Conservation (phyloP, 1,284 basidiomycete genomes). For the Microstroma glucosiphilum region DNA sequence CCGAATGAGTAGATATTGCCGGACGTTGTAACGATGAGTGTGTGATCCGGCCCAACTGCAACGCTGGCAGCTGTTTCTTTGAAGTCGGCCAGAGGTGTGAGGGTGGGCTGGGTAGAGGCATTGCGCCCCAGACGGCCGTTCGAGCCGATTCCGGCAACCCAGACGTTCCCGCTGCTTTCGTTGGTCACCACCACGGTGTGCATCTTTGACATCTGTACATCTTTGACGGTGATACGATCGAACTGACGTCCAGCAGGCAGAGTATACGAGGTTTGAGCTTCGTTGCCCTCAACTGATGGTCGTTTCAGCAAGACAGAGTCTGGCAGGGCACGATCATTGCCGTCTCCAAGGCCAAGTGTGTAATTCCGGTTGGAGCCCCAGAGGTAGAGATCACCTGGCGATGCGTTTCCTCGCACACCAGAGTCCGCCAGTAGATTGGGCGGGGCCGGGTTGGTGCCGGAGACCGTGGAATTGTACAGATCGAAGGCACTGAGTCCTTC, state of each 20-base stretch:
- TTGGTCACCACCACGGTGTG: constrained; percentile 43
- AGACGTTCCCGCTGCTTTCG: constrained; percentile 34
- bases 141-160: constrained; percentile 43
- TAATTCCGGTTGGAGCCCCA: constrained; percentile 78
- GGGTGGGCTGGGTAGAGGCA: constrained; percentile 71
- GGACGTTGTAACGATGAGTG: constrained; percentile 69
- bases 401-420: constrained; percentile 54
- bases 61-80: constrained; percentile 57
- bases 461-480: constrained; percentile 65
- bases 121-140: constrained; percentile 60
- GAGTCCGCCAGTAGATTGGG: constrained; percentile 50
- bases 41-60: constrained; percentile 89
- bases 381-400: constrained; percentile 62
- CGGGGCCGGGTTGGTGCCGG: constrained; percentile 34
- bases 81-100: constrained; percentile 62
- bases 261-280: constrained; percentile 1
- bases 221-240: constrained; percentile 34
- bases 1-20: constrained; percentile 90
- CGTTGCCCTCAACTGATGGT: background rate
- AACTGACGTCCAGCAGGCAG: constrained; percentile 32
- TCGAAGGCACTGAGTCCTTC: constrained; percentile 93
- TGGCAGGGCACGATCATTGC: constrained; percentile 70
- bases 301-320: constrained; percentile 65
- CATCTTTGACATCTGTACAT: constrained; percentile 41
- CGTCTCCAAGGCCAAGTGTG: constrained; percentile 70